A percentile compares a stretch with the other conserved stretches of the same genome.
These are phyloP conservation scores for Cardiospermum halicacabum DNA, from an alignment of 345 rosid genomes.

Conservation along the genomic window DNA sequence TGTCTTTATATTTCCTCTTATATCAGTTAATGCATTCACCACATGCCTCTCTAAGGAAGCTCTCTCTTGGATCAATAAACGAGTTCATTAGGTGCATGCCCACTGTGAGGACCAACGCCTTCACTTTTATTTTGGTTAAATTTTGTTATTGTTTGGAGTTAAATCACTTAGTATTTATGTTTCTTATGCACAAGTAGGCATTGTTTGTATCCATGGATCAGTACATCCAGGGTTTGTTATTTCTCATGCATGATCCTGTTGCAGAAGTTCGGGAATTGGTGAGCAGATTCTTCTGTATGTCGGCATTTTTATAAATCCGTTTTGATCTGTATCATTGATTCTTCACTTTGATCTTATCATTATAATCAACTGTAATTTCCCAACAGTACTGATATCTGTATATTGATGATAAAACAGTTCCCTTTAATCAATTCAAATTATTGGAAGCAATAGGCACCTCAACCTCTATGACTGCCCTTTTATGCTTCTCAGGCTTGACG, in stretches of 20 bases:
- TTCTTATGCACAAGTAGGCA: constrained; percentile 43
- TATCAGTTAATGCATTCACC: constrained; percentile 50
- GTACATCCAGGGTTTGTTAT: constrained; percentile 83
- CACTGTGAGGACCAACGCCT: constrained; percentile 51
- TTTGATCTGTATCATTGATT: neutral
- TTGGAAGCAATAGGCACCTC: neutral
- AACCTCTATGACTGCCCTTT: neutral
- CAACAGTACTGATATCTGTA: neutral
- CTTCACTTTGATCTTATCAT: neutral
- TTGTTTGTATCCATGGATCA: constrained; percentile 57
- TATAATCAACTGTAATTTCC: neutral
- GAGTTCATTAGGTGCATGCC: constrained; percentile 93
- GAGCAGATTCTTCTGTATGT: constrained; percentile 16
- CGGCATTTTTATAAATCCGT: neutral
- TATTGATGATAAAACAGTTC: neutral
- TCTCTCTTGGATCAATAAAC: constrained; percentile 79
- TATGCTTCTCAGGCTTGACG: neutral
- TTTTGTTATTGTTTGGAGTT: constrained; percentile 6
- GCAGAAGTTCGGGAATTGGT: constrained; percentile 84
- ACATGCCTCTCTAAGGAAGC: constrained; percentile 74
- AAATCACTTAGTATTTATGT: neutral
- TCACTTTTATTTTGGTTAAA: neutral
- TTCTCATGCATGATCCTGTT: constrained; percentile 72
- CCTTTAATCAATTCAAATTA: neutral
- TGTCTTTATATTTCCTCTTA: neutral